A percentile compares a stretch with the other conserved stretches of the same genome.
Conservation (phyloP, 2,329 filamentous ascomycete species). For the Zymoseptoria pseudotritici region DNA sequence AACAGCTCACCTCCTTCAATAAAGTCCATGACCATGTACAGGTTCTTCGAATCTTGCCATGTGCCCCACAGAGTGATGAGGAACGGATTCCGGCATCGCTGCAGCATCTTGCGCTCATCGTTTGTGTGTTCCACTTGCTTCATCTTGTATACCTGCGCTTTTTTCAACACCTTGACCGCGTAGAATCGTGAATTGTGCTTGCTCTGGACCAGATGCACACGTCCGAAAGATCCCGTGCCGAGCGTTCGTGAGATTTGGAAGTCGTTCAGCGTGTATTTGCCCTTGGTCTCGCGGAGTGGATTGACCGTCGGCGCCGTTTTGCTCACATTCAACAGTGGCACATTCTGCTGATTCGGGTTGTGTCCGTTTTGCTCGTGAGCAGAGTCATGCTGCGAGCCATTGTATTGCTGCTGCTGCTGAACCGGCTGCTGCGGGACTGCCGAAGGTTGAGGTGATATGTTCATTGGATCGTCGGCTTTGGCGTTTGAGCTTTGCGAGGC, state of each 20-base stretch:
- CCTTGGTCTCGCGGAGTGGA: conserved; percentile 68
- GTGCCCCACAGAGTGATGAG: conserved; percentile 97
- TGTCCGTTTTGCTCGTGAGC: conserved; percentile 23
- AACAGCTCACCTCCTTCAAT: conserved; percentile 97
- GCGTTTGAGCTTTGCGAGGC: not conserved
- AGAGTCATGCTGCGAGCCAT: conserved; percentile 31
- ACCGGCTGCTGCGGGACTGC: not conserved
- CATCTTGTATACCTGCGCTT: conserved; percentile 98
- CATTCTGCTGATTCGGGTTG: conserved; percentile 33
- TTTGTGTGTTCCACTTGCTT: conserved; percentile 99
- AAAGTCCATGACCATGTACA: conserved; percentile 99
- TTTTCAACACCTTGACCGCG: conserved; percentile 97
- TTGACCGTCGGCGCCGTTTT: conserved; percentile 26
- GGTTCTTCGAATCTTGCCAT: conserved; percentile 87
- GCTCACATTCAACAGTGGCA: conserved; percentile 29
- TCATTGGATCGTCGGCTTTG: not conserved
- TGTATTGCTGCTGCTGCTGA: conserved; percentile 31
- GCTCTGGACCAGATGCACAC: conserved; percentile 93
- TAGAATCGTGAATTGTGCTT: conserved; percentile 98
- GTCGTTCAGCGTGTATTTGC: conserved; percentile 90
- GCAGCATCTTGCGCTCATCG: conserved; percentile 91
- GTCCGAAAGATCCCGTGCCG: conserved; percentile 92
- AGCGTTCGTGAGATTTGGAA: conserved; percentile 86
- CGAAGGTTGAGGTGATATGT: not conserved
- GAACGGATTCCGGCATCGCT: conserved; percentile 95